Evolutionary conservation across 2,329 filamentous ascomycete species (phyloP), one percentile per base, ranked within the genome.

Genomic region (Ceratocystis eucalypticola): DNA sequence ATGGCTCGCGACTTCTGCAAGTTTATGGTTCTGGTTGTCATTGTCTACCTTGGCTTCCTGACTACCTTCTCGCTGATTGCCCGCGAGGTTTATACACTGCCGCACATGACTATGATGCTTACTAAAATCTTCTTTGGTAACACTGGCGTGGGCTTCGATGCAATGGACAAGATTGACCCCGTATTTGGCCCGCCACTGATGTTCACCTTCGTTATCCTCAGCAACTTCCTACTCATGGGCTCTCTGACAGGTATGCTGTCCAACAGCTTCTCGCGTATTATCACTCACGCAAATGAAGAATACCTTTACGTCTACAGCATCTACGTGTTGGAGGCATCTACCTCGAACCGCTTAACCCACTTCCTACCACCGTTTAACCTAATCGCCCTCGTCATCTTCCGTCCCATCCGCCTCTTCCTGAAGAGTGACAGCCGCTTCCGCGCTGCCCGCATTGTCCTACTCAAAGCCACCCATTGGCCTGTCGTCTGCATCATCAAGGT

Each of bases 1-100:
- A 96, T 96, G 92, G 88, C 88, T 48, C 93, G 92, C 75, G 91
- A 96, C 73, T 96, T 96, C 73, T 75, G 92, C 74, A 92, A 92
- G 72, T 96, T 94, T 73, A 82, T 85, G 76, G 88, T 89, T 1
- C 80, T 93, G 30, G 88, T 95, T 55, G 78, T 90, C 61, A 88
- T 96, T 65, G 77, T 96, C 64, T 96, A 96, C 73, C 77, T 94
- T 61, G 90, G 91, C 61, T 96, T 96, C 75, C 77, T 96, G 44
- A 96, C 92, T 0, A 96, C 91, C 0, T 93, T 93, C 71, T 87
- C 87, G 0, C 80, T 92, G 30, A 80, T 94, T 57, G 89, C 87
- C n/a, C 82, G 88, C 65, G 86, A 88, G 63, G 76, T 77, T 1
- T 91, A 87, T 72, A 82, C 79, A 3, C 80, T 88, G 28, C 75